Conservation (phyloP, 352 stramenopile genomes). For the Phytophthora idaei region DNA sequence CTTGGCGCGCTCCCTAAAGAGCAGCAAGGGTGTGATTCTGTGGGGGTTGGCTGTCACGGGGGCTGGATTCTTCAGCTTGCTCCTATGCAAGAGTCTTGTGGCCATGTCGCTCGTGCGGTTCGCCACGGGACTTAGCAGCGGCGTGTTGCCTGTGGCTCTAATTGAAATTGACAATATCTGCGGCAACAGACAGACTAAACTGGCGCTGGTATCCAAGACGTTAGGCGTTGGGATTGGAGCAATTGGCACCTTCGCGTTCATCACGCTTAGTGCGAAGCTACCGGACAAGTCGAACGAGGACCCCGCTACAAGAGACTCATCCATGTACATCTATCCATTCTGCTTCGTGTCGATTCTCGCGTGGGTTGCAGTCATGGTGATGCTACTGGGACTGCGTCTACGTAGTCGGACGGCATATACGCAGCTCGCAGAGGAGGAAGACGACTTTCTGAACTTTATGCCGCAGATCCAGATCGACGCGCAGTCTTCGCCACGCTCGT, state of each 20-base stretch:
- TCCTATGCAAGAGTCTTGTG: slow-evolving; percentile 78
- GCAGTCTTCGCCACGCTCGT: slow-evolving; percentile 28
- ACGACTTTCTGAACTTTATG: slow-evolving; percentile 58
- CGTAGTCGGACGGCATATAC: slow-evolving; percentile 69
- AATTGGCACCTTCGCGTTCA: slow-evolving; percentile 52
- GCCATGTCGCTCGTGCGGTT: slow-evolving; percentile 84
- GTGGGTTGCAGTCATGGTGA: slow-evolving; percentile 72
- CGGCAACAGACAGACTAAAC: slow-evolving; percentile 70
- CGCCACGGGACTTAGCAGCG: slow-evolving; percentile 74
- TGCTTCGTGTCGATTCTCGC: slow-evolving; percentile 76
- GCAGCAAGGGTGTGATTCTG: slow-evolving; percentile 83
- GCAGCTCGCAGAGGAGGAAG: slow-evolving; percentile 67
- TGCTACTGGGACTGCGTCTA: slow-evolving; percentile 68
- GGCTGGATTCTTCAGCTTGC: slow-evolving; percentile 69
- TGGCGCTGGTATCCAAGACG: slow-evolving; percentile 70
- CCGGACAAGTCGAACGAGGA: slow-evolving; percentile 39
- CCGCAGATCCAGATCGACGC: slow-evolving; percentile 42
- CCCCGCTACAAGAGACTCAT: slow-evolving; percentile 42
- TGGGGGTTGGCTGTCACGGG: slow-evolving; percentile 76
- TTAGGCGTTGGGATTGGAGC: slow-evolving; percentile 66
- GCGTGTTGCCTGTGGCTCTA: slow-evolving; percentile 70
- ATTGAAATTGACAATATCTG: slow-evolving; percentile 89
- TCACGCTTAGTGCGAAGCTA: slow-evolving; percentile 56
- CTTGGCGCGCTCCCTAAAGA: slow-evolving; percentile 70
- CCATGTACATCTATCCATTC: slow-evolving; percentile 80